Conservation (phyloP, 805 yeast genomes). For the Candida nanaspora region DNA sequence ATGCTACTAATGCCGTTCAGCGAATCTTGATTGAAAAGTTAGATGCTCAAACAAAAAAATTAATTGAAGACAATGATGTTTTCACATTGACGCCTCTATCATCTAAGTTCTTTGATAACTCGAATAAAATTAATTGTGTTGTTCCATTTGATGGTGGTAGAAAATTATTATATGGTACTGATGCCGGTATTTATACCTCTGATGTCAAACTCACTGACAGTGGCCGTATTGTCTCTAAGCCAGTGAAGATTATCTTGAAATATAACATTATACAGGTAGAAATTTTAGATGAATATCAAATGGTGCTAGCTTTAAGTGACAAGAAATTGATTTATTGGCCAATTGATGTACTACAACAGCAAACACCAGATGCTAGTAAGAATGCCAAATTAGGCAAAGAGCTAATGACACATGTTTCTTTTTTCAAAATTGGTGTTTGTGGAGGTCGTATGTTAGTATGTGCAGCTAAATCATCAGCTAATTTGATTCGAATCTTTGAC, state of each 20-base stretch:
- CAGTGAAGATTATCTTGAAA: constrained; percentile 67
- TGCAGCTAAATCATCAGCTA: constrained; percentile 80
- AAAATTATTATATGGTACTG: constrained; percentile 84
- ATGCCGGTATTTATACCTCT: constrained; percentile 80
- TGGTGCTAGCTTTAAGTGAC: constrained; percentile 74
- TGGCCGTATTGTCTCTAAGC: constrained; percentile 56
- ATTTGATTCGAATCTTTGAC: constrained; percentile 76
- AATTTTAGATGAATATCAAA: constrained; percentile 84
- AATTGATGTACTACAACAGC: constrained; percentile 53
- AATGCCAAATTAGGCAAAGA: constrained; percentile 65
- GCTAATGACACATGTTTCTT: constrained; percentile 78
- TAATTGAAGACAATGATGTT: constrained; percentile 68
- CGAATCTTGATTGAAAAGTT: constrained; percentile 76
- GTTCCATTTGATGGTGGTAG: constrained; percentile 94
- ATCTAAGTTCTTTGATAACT: constrained; percentile 66
- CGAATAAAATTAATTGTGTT: constrained; percentile 79
- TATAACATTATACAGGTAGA: constrained; percentile 82
- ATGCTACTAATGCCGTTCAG: constrained; percentile 57
- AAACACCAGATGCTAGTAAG: constrained; percentile 40
- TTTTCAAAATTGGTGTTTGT: constrained; percentile 90
- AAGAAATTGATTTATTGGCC: constrained; percentile 75
- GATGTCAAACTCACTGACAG: constrained; percentile 52
- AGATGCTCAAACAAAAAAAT: constrained; percentile 67
- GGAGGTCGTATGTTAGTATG: constrained; percentile 83
- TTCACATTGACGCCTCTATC: constrained; percentile 72